phyloP scores from a whole-genome alignment of 1,284 basidiomycete genomes.

The Agaricales sp. region DNA sequence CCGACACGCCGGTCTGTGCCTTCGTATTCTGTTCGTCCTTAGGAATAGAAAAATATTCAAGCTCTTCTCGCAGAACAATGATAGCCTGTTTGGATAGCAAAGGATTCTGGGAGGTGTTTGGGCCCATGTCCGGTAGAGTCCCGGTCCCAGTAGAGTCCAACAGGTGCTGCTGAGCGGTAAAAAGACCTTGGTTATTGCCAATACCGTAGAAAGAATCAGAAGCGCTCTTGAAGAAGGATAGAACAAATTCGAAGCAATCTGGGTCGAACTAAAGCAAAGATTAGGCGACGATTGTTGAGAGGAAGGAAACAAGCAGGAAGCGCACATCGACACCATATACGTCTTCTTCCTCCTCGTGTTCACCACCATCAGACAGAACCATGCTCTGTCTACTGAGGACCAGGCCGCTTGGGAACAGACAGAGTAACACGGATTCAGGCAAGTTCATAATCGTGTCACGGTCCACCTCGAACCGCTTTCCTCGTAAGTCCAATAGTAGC shows the following conservation, averaged over 20 bases:
- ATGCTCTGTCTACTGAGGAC: conserved; percentile 84
- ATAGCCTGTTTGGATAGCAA: conserved; percentile 95
- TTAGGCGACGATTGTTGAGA: conserved; percentile 9
- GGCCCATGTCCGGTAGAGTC: conserved; percentile 50
- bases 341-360: conserved; percentile 85
- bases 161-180: conserved; percentile 72
- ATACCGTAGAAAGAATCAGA: conserved; percentile 92
- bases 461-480: conserved; percentile 89
- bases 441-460: conserved; percentile 98
- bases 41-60: conserved; percentile 97
- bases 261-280: conserved; percentile 76
- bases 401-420: conserved; percentile 95
- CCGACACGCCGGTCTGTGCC: conserved; percentile 71
- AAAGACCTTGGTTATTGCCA: conserved; percentile 59
- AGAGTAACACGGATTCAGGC: conserved; percentile 93
- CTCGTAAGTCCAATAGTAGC: conserved; percentile 87
- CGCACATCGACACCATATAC: conserved; percentile 93
- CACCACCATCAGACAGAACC: conserved; percentile 60
- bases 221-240: conserved; percentile 83
- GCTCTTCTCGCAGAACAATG: conserved; percentile 94
- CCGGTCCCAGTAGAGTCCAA: conserved; percentile 36
- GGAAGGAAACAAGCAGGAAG: conserved; percentile 16
- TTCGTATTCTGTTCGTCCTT: conserved; percentile 59
- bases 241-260: conserved; percentile 89
- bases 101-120: conserved; percentile 73